Conservation (phyloP, 2,329 filamentous ascomycete species). For the Bipolaris zeicola region DNA sequence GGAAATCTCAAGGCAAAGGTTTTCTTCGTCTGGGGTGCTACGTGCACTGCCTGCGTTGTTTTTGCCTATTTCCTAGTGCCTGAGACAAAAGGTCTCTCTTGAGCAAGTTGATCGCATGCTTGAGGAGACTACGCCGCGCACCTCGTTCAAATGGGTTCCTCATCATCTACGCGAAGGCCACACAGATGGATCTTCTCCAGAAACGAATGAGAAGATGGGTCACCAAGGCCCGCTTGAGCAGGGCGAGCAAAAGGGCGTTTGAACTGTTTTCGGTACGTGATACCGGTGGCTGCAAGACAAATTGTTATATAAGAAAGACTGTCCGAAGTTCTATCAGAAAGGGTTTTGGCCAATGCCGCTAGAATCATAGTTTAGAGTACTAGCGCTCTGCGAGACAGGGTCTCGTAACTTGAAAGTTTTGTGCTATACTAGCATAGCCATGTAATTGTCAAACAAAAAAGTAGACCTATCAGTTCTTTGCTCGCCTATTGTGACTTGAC, state of each 20-base stretch:
- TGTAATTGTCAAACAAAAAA: neutral
- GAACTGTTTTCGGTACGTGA: neutral
- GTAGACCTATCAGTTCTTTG: no score
- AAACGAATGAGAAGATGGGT: constrained; percentile 1
- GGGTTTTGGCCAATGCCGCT: neutral
- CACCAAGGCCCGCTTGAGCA: neutral
- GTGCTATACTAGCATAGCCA: no score
- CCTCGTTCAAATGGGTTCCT: no score
- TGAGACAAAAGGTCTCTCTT: no score
- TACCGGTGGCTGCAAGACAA: neutral
- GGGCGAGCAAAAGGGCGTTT: neutral
- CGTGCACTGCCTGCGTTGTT: no score
- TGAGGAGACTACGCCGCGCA: no score
- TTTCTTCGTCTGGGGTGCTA: no score
- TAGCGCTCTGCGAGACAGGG: neutral
- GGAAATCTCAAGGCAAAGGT: no score
- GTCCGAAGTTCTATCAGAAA: neutral
- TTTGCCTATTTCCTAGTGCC: no score
- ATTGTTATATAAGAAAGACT: neutral
- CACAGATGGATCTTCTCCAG: constrained; percentile 3
- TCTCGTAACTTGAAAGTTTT: neutral
- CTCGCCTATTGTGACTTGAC: neutral
- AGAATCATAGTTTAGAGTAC: neutral
- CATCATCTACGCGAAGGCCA: constrained; percentile 18
- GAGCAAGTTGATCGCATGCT: no score